Evolutionary conservation across 192 early-diverging fungal genomes (phyloP), one percentile per base, ranked within the genome.

Genomic region (Dimargaris verticillata): DNA sequence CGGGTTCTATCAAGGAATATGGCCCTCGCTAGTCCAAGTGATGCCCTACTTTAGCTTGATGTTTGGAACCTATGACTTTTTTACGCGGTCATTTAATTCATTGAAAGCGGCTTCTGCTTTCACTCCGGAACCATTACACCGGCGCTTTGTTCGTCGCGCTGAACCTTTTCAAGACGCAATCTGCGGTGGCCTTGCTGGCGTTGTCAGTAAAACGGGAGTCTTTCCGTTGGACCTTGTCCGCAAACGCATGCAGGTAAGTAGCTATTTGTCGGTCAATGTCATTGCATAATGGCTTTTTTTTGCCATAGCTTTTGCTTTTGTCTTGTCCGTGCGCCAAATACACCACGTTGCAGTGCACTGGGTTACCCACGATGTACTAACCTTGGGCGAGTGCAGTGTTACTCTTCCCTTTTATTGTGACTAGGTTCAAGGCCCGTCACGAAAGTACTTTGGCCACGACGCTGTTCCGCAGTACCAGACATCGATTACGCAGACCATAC

Each of bases 21-120:
- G 80, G 46, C 85, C 94, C 7, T 78, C 91, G 3, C 69, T 88
- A 26, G 67, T 88, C 15, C 89, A 93, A 71, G 92, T 98, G 29
- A 85, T 91, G 69, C 95, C 95, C 17, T 93, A 94, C 59, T 95
- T 95, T 89, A 91, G 92, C 17, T 73, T 93, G 14, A 79, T 92
- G 66, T 98, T 98, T 79, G 78, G 81, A 44, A 81, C 77, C 43
- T 87, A 91, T 66, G 80, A 85, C 60, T 62, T 65, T 26, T 67
- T 88, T 60, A 82, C 76, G 17, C 67, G 68, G 2, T 61, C 46
- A 55, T 76, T 77, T 51, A 61, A 62, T 66, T 57, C 65, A 71
- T 12, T 18, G 50, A 10, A 62, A 25, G 25, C 11, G 55, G 2
- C 14, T 18, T 62, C 63, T 14, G 33, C 28, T 0, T 24, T 58